Percentiles rank a stretch among this genome's conserved stretches.
Conservation (phyloP, 345 rosid species). For the Bruguiera gymnorhiza region DNA sequence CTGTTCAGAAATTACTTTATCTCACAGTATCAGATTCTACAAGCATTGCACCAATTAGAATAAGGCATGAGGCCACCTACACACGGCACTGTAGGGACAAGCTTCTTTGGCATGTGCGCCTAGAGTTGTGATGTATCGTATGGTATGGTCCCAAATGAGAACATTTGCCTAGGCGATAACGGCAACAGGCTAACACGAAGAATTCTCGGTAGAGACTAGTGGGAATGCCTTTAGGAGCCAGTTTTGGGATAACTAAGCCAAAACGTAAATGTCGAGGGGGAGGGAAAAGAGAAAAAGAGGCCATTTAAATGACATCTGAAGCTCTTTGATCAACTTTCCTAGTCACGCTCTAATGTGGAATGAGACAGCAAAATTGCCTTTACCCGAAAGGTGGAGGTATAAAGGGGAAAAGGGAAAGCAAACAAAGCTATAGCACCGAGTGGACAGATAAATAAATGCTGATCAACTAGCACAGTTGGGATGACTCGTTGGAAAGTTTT, state of each 20-base stretch:
- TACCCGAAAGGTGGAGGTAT: background rate
- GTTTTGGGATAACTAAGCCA: too few species aligned
- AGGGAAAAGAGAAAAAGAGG: too few species aligned
- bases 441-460: background rate
- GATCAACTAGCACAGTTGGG: background rate
- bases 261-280: too few species aligned
- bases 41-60: conserved; percentile 6
- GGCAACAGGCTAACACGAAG: too few species aligned
- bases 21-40: conserved; percentile 37
- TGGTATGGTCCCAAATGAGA: conserved; percentile 7
- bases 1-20: conserved; percentile 21
- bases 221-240: too few species aligned
- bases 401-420: background rate
- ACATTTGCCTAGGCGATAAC: background rate
- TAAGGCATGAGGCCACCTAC: background rate
- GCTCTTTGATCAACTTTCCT: too few species aligned
- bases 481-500: background rate
- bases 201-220: too few species aligned
- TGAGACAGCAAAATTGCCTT: conserved; percentile 8
- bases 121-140: conserved; percentile 7
- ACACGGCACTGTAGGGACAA: conserved; percentile 18
- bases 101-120: conserved; percentile 35
- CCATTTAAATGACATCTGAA: too few species aligned
- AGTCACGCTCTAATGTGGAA: background rate
- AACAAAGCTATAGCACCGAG: background rate